A percentile compares a stretch with the other conserved stretches of the same genome.
Conservation (phyloP, 2,329 filamentous ascomycete species). For the Alternaria arborescens region DNA sequence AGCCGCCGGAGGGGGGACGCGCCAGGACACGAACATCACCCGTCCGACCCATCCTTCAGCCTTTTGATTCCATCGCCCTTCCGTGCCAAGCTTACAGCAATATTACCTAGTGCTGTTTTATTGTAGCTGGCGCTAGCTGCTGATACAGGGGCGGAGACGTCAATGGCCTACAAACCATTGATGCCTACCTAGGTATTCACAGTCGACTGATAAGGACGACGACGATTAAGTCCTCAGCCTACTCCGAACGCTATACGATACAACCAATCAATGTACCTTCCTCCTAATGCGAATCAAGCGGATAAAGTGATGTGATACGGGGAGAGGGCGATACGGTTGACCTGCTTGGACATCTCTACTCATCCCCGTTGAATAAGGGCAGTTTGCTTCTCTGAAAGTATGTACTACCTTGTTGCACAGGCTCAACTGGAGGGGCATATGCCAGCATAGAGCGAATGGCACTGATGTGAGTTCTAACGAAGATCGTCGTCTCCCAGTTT, state of each 20-base stretch:
- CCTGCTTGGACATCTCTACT: not conserved
- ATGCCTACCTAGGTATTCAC: not conserved
- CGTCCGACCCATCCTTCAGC: not conserved
- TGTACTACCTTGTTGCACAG: not conserved
- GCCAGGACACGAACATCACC: not conserved
- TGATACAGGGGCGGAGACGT: not conserved
- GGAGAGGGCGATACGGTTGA: not conserved
- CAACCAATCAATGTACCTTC: not conserved
- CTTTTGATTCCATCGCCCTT: not conserved
- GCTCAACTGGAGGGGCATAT: not conserved
- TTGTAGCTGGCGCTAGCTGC: not conserved
- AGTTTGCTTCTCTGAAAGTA: fast-evolving
- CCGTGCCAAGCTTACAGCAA: not conserved
- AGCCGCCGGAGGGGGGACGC: not conserved
- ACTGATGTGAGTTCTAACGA: not conserved
- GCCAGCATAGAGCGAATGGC: not conserved
- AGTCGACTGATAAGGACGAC: not conserved
- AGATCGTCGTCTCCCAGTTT: not conserved
- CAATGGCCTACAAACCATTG: not conserved
- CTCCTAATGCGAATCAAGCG: not conserved
- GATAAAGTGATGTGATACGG: not conserved
- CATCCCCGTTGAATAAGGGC: not conserved
- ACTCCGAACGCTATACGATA: not conserved
- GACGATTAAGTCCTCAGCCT: not conserved
- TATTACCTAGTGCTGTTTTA: not conserved